A percentile compares a stretch with the other conserved stretches of the same genome.
Conservation (phyloP, 2,329 filamentous ascomycete genomes). For the Nigrospora oryzae region DNA sequence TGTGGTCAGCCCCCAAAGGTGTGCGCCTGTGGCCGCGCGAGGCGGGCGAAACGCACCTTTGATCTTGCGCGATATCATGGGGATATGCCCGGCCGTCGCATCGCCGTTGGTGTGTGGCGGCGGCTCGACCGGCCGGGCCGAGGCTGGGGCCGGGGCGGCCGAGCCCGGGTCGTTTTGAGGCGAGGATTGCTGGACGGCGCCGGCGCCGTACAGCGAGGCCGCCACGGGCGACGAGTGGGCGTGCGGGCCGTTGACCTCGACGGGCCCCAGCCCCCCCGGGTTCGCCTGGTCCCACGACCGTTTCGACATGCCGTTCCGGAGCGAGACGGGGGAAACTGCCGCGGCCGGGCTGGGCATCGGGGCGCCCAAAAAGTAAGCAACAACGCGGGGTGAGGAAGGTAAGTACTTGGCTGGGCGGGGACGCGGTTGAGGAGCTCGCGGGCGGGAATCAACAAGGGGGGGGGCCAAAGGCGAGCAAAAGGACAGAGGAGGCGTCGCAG, state of each 20-base stretch:
- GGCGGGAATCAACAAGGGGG: no score
- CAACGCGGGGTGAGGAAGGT: no score
- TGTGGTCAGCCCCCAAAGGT: background rate
- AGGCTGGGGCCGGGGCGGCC: background rate
- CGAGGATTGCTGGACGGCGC: background rate
- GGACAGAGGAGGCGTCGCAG: no score
- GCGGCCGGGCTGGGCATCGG: no score
- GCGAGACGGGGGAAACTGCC: no score
- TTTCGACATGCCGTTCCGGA: conserved; percentile 3
- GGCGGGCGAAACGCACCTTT: background rate
- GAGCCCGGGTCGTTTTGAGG: background rate
- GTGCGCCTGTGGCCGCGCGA: background rate
- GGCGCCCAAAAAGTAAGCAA: no score
- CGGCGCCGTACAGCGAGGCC: background rate
- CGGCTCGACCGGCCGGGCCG: background rate
- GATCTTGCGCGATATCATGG: conserved; percentile 8
- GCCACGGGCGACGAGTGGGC: background rate
- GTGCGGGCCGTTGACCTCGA: background rate
- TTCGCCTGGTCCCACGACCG: conserved; percentile 6
- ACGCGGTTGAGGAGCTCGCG: no score
- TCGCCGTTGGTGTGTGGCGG: conserved; percentile 1
- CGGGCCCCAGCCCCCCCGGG: background rate
- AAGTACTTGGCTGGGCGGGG: no score
- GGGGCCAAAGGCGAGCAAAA: no score
- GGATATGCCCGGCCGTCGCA: conserved; percentile 1